Evolutionary conservation across 129 eudicot species (phyloP), one percentile per base, ranked within the genome.

Genomic region (Solidago caesia): DNA sequence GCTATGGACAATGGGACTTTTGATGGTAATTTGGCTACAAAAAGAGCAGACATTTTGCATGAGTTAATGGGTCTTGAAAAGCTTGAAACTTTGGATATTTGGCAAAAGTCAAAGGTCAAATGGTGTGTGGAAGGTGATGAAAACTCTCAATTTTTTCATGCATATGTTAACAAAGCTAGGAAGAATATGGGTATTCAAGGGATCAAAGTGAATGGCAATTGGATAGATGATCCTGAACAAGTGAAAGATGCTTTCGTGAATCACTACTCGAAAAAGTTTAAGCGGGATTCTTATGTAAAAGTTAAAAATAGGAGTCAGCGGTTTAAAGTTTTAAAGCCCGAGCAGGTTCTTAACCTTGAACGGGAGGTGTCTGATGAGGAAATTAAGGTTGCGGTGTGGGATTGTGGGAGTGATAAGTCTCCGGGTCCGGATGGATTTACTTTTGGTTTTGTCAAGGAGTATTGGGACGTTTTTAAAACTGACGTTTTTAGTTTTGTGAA

Each of bases 191-290:
- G 45, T 29, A 63, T 63, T 6, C 13, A 12, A 13, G 68, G 68
- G 12, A 29, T 63, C 4, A 12, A 10, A 7, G 7, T 4, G 16
- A 46, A 63, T 12, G 68, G 96, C 8, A 5, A 26, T 2, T 57
- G 62, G 62, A 57, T 57, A 2, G n/a, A 2, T 15, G 8, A 56
- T n/a, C 29, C 61, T 2, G n/a, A 12, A 0, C 25, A 5, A 2
- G n/a, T 15, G 14, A 56, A 15, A 56, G 61, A 56, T 5, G 16
- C 8, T 5, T 56, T 56, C 25, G 15, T 6, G 1, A 6, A n/a
- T 4, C n/a, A 13, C 29, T 56, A 4, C 6, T 21, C 7, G 5
- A 3, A n/a, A 5, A 56, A 56, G 6, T 56, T 56, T 7, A n/a
- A 56, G 2, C 29, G 61, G 61, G 2, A 13, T 13, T 16, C 21